phyloP scores from a whole-genome alignment of 2,329 filamentous ascomycete genomes.

The Pyrenochaeta sp. region DNA sequence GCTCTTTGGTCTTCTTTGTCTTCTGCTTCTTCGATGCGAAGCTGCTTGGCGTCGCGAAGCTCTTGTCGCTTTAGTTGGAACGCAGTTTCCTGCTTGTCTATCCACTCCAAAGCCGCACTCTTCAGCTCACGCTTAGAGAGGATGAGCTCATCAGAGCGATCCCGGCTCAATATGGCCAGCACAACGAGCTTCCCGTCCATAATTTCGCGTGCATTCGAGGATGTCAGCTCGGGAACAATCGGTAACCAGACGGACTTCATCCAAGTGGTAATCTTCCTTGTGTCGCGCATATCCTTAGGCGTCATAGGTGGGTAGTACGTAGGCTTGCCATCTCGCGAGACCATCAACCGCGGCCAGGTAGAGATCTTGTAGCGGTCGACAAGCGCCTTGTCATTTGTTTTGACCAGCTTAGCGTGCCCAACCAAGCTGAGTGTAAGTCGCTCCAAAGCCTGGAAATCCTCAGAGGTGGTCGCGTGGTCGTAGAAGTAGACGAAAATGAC shows the following conservation, averaged over 20 bases:
- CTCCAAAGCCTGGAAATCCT: constrained; percentile 90
- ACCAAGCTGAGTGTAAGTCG: constrained; percentile 87
- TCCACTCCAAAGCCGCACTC: constrained; percentile 95
- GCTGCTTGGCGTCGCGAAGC: constrained; percentile 90
- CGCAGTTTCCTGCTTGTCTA: constrained; percentile 91
- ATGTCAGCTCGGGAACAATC: constrained; percentile 91
- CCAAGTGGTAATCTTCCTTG: constrained; percentile 81
- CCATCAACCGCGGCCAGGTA: constrained; percentile 93
- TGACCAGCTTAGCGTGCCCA: constrained; percentile 90
- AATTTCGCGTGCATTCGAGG: constrained; percentile 89
- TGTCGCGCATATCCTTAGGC: constrained; percentile 91
- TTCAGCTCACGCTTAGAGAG: constrained; percentile 88
- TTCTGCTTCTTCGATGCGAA: constrained; percentile 94
- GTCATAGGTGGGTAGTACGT: constrained; percentile 89
- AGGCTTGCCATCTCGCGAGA: constrained; percentile 86
- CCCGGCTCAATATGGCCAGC: constrained; percentile 83
- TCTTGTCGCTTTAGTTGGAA: constrained; percentile 95
- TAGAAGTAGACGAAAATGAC: constrained; percentile 99
- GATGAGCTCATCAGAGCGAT: constrained; percentile 79
- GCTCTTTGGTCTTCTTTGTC: constrained; percentile 91
- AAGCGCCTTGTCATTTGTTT: constrained; percentile 80
- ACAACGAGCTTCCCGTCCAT: constrained; percentile 97
- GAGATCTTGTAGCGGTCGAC: constrained; percentile 90
- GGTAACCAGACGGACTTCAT: constrained; percentile 97
- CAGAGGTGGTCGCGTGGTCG: constrained; percentile 89